Evolutionary conservation across 176 grass and related monocot genomes (phyloP), one percentile per base, ranked within the genome.

Genomic region (Bromus sterilis): DNA sequence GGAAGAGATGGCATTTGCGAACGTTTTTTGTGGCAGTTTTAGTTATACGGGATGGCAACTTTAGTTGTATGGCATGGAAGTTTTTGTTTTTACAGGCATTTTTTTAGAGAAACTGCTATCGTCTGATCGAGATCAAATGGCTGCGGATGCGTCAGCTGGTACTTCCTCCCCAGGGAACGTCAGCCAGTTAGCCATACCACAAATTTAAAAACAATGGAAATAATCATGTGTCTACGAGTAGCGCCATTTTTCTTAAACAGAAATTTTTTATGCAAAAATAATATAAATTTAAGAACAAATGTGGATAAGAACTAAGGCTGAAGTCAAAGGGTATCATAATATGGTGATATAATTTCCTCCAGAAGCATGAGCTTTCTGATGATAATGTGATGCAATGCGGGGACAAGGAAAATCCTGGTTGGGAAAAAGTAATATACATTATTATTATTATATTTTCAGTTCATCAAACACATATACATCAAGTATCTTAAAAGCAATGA

Each of bases 151-250:
- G n/a, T n/a, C n/a, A n/a, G n/a, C n/a, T n/a, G n/a, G n/a, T n/a
- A n/a, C n/a, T n/a, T n/a, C n/a, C n/a, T n/a, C n/a, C n/a, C n/a
- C n/a, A n/a, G n/a, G n/a, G n/a, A n/a, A n/a, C n/a, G n/a, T n/a
- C n/a, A n/a, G n/a, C n/a, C n/a, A n/a, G n/a, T n/a, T n/a, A n/a
- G n/a, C n/a, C n/a, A n/a, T n/a, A n/a, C n/a, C n/a, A n/a, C n/a
- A n/a, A n/a, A n/a, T n/a, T n/a, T n/a, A n/a, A n/a, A n/a, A n/a
- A n/a, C n/a, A n/a, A n/a, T n/a, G n/a, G n/a, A n/a, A n/a, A 75
- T 85, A 57, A 41, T 37, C 55, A 63, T 83, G 57, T 71, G 83
- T 32, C 31, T 56, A 41, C 5, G 1, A 76, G 82, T 32, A 58
- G 56, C 49, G 32, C 7, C 14, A 1, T 80, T 30, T 40, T 66